Conservation (phyloP, 163 green algal species). For the Chloroidium sp. region DNA sequence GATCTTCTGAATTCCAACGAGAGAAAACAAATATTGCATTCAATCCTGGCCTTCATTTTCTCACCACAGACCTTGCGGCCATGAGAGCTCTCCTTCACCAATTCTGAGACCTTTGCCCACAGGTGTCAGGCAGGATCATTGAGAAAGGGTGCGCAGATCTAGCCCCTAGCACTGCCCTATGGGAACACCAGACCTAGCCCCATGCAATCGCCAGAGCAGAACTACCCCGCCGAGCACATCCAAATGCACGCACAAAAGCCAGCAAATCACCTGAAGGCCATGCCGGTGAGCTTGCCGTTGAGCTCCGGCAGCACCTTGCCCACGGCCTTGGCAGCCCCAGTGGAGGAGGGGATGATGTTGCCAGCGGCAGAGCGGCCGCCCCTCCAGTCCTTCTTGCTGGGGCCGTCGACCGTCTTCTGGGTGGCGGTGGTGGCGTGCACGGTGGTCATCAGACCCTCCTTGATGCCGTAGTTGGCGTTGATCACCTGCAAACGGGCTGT, state of each 20-base stretch:
- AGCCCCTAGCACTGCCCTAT: too few relatives aligned
- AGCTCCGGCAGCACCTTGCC: conserved; percentile 80
- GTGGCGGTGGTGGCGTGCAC: conserved; percentile 94
- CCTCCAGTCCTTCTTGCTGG: conserved; percentile 75
- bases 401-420: conserved; percentile 66
- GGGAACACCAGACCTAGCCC: too few relatives aligned
- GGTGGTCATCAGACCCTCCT: conserved; percentile 93
- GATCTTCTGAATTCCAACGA: too few relatives aligned
- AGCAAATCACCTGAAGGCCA: conserved; percentile 88
- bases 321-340: conserved; percentile 86
- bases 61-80: too few relatives aligned
- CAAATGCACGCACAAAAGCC: neutral
- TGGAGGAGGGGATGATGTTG: conserved; percentile 99
- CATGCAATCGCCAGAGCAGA: too few relatives aligned
- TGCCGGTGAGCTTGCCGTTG: conserved; percentile 97
- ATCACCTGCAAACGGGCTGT: conserved; percentile 46
- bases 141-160: too few relatives aligned
- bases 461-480: conserved; percentile 84
- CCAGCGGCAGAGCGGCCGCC: conserved; percentile 64
- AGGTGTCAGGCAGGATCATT: too few relatives aligned
- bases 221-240: too few relatives aligned
- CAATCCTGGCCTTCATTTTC: too few relatives aligned
- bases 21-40: too few relatives aligned
- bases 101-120: too few relatives aligned
- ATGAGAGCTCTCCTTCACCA: too few relatives aligned